Conservation (phyloP, 2,329 filamentous ascomycete species). For the Akanthomyces dipterigenus region DNA sequence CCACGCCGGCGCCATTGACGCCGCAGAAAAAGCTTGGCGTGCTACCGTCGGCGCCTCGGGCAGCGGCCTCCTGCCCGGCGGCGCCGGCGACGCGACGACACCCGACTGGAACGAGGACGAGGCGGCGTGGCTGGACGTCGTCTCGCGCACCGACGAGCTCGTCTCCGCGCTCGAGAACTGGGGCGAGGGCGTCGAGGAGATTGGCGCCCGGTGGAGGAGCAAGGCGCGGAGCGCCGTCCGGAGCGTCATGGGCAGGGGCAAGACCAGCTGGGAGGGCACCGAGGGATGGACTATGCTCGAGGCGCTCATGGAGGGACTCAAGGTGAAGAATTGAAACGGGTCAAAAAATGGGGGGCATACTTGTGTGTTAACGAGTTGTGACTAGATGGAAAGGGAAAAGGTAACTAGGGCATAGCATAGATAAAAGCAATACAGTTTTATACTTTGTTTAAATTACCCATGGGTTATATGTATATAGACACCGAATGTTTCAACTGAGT, state of each 20-base stretch:
- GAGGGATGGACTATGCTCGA: constrained; percentile 59
- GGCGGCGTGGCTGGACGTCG: constrained; percentile 63
- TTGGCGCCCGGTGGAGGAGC: constrained; percentile 78
- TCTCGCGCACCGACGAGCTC: constrained; percentile 71
- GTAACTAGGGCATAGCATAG: not conserved
- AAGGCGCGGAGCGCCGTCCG: constrained; percentile 81
- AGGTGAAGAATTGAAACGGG: constrained; percentile 20
- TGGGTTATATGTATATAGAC: not conserved
- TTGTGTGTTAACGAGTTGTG: not conserved
- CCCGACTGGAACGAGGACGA: constrained; percentile 42
- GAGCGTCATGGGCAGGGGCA: constrained; percentile 75
- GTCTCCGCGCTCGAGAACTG: constrained; percentile 80
- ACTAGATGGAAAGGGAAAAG: not conserved
- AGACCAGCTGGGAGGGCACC: constrained; percentile 74
- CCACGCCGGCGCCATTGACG: constrained; percentile 66
- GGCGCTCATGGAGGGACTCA: constrained; percentile 49
- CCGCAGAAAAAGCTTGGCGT: constrained; percentile 86
- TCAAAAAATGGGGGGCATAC: not conserved
- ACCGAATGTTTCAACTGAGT: not conserved
- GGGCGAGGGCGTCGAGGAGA: constrained; percentile 55
- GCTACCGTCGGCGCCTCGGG: constrained; percentile 52
- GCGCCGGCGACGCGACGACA: not conserved
- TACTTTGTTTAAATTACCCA: not conserved
- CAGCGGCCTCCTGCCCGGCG: constrained; percentile 31
- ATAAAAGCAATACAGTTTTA: not conserved